phyloP scores from a whole-genome alignment of 164 flowering plant genomes.

The Vitis rupestris region DNA sequence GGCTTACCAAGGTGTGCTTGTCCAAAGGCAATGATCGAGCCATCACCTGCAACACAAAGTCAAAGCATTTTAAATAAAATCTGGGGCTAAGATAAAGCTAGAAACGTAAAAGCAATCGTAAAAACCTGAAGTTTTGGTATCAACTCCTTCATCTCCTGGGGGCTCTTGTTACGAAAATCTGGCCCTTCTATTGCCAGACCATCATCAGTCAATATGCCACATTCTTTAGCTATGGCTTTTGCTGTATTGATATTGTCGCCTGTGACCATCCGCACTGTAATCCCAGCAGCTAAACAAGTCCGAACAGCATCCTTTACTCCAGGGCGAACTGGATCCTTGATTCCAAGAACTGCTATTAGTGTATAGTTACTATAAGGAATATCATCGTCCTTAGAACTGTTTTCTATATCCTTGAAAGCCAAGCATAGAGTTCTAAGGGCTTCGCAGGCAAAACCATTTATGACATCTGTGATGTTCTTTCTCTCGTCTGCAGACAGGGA shows the following conservation, averaged over 20 bases:
- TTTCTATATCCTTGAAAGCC: slow-evolving; percentile 25
- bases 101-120: no score
- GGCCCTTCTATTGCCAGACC: slow-evolving; percentile 44
- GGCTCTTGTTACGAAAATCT: slow-evolving; percentile 25
- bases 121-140: slow-evolving; percentile 38
- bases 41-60: slow-evolving; percentile 31
- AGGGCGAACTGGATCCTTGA: slow-evolving; percentile 44
- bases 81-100: no score
- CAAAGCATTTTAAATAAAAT: neutral
- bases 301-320: slow-evolving; percentile 41
- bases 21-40: slow-evolving; percentile 57
- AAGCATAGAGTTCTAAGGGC: slow-evolving; percentile 33
- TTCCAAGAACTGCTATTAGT: slow-evolving; percentile 33
- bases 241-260: slow-evolving; percentile 30
- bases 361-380: slow-evolving; percentile 27
- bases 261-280: slow-evolving; percentile 44
- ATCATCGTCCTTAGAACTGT: slow-evolving; percentile 1
- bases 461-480: slow-evolving; percentile 13
- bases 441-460: slow-evolving; percentile 27
- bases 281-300: slow-evolving; percentile 40
- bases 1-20: slow-evolving; percentile 46
- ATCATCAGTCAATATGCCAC: slow-evolving; percentile 44
- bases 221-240: slow-evolving; percentile 37
- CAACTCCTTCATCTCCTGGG: slow-evolving; percentile 27
- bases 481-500: slow-evolving; percentile 18